Conservation (phyloP, 495 filamentous ascomycete species). For the Penicillium taxi region DNA sequence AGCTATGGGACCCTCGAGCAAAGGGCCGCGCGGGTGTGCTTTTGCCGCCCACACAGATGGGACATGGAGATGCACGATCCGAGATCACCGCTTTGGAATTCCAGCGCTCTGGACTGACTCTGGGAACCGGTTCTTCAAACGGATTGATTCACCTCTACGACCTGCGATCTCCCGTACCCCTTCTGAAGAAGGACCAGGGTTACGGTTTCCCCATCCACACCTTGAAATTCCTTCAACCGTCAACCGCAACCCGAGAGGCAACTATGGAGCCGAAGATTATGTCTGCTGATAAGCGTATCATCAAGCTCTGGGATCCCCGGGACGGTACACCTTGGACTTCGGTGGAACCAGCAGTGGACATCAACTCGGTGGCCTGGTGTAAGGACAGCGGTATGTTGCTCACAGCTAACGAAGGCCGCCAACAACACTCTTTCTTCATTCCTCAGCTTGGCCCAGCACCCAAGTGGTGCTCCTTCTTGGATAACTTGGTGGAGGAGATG, state of each 20-base stretch:
- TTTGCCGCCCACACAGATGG: conserved; percentile 34
- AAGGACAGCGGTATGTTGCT: conserved; percentile 84
- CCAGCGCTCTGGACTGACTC: conserved; percentile 70
- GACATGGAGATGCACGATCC: conserved; percentile 45
- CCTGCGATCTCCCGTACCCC: conserved; percentile 75
- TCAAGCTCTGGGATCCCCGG: conserved; percentile 89
- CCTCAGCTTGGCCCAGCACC: conserved; percentile 89
- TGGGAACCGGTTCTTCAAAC: conserved; percentile 81
- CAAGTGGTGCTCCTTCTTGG: conserved; percentile 91
- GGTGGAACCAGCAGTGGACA: conserved; percentile 87
- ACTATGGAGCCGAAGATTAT: conserved; percentile 75
- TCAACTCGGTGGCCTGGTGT: conserved; percentile 85
- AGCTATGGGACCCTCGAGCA: conserved; percentile 88
- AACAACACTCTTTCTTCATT: conserved; percentile 93
- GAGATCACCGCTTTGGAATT: conserved; percentile 87
- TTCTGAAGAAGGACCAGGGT: conserved; percentile 89
- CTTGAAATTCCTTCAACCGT: conserved; percentile 73
- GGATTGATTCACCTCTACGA: conserved; percentile 92
- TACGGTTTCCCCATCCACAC: conserved; percentile 92
- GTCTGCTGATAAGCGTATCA: conserved; percentile 86
- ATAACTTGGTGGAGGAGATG: conserved; percentile 98
- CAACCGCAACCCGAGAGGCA: conserved; percentile 51
- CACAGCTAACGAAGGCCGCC: conserved; percentile 89
- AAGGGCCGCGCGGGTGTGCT: conserved; percentile 75
- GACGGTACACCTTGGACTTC: conserved; percentile 86